A percentile compares a stretch with the other conserved stretches of the same genome.
Evolutionary conservation across 192 early-diverging fungal species (phyloP).

Genomic region (Gigaspora rosea): DNA sequence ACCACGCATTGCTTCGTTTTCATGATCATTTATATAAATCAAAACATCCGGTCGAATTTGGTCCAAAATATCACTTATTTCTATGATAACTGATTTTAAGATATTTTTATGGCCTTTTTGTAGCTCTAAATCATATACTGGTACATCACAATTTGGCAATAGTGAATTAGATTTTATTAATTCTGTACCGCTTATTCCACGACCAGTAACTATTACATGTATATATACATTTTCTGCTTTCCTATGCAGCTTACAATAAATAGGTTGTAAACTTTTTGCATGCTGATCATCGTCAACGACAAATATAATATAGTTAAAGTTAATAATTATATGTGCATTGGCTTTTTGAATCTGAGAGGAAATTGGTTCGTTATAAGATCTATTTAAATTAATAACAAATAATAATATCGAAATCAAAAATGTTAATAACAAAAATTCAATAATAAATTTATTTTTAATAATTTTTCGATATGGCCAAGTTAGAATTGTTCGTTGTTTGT

Average conservation of each 20-base stretch:
- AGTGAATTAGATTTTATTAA: not conserved
- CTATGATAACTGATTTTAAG: not conserved
- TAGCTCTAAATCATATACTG: conserved; percentile 12
- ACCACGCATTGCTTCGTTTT: conserved; percentile 22
- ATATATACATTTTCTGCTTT: not conserved
- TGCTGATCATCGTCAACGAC: conserved; percentile 19
- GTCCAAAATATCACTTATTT: conserved; percentile 38
- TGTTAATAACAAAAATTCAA: not conserved
- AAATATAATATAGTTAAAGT: not conserved
- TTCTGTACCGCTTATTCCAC: conserved; percentile 8
- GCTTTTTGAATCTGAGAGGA: not conserved
- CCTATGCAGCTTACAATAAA: conserved; percentile 8
- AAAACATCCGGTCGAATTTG: conserved; percentile 44
- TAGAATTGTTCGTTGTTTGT: too few species aligned
- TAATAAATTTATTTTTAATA: too few species aligned
- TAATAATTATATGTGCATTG: not conserved
- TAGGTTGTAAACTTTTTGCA: conserved; percentile 1
- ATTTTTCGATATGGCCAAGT: too few species aligned
- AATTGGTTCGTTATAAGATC: not conserved
- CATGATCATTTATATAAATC: conserved; percentile 41
- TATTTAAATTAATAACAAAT: not conserved
- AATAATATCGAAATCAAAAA: not conserved
- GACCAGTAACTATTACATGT: conserved; percentile 21
- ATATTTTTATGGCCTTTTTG: not conserved
- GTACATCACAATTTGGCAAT: not conserved